These are phyloP conservation scores for Talaromyces sp. DNA, from an alignment of 2,329 filamentous ascomycete species.

Conservation along the genomic window DNA sequence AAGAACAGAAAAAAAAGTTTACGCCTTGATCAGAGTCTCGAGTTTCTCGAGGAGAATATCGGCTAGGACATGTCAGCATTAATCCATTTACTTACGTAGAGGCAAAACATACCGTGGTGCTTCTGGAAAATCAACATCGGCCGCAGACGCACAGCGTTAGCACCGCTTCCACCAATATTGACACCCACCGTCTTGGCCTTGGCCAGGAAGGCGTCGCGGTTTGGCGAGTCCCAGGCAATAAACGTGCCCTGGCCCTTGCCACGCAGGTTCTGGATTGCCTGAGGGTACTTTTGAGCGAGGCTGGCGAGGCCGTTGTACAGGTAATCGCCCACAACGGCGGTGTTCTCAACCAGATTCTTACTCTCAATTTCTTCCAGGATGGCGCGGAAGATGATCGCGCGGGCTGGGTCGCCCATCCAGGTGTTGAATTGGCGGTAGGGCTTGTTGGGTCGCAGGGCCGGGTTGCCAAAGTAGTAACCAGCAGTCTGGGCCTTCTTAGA, in stretches of 20 bases:
- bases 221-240: constrained; percentile 82
- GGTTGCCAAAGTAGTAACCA: constrained; percentile 84
- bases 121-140: constrained; percentile 93
- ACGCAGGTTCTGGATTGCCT: constrained; percentile 73
- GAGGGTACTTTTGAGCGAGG: constrained; percentile 65
- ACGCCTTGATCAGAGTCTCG: constrained; percentile 61
- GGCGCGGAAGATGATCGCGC: constrained; percentile 76
- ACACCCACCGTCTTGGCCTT: constrained; percentile 74
- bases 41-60: constrained; percentile 74
- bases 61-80: constrained; percentile 28
- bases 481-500: constrained; percentile 93
- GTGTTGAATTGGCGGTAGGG: constrained; percentile 96
- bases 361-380: constrained; percentile 77
- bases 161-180: constrained; percentile 81
- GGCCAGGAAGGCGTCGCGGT: constrained; percentile 70
- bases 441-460: constrained; percentile 77
- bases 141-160: constrained; percentile 67
- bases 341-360: constrained; percentile 71
- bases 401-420: constrained; percentile 90
- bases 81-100: neutral
- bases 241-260: constrained; percentile 88
- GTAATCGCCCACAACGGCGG: constrained; percentile 71
- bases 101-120: constrained; percentile 58
- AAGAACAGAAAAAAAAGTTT: neutral
- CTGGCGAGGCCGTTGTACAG: constrained; percentile 64